Percentiles rank a stretch among this genome's conserved stretches.
Evolutionary conservation across 805 yeast species (phyloP).

Genomic region (Lipomyces sp.): DNA sequence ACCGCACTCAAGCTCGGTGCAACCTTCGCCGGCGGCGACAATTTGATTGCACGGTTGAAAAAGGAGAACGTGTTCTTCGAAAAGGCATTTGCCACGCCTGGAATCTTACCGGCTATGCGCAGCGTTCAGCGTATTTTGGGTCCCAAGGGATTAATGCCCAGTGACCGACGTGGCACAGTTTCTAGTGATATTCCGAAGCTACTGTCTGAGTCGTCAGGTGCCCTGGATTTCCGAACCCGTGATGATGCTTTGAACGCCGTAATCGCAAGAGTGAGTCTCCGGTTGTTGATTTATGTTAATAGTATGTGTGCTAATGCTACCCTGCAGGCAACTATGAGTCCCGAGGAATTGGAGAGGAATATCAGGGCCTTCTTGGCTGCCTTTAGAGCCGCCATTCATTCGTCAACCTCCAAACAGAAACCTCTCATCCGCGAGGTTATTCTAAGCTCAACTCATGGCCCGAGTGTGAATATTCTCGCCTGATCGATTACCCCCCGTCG

Average conservation of each 20-base stretch:
- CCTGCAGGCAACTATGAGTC: constrained; percentile 9
- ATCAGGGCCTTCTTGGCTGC: constrained; percentile 20
- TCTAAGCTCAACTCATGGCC: constrained; percentile 22
- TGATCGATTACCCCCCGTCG: too few species aligned
- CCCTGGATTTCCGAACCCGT: constrained; percentile 9
- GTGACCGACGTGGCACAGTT: constrained; percentile 81
- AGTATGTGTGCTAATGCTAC: neutral
- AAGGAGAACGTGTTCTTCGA: constrained; percentile 60
- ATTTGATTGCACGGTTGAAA: constrained; percentile 60
- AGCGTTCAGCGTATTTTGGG: constrained; percentile 79
- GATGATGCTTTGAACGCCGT: neutral
- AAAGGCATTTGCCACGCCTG: constrained; percentile 82
- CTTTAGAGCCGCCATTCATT: constrained; percentile 9
- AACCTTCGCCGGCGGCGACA: constrained; percentile 65
- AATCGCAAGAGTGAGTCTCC: constrained; percentile 17
- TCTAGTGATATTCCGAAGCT: constrained; percentile 13
- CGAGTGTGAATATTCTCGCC: constrained; percentile 18
- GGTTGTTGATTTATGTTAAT: neutral
- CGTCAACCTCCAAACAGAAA: constrained; percentile 1
- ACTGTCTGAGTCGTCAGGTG: constrained; percentile 4
- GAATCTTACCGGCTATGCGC: constrained; percentile 58
- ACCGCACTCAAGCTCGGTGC: constrained; percentile 61
- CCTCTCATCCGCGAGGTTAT: constrained; percentile 21
- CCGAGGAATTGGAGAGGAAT: constrained; percentile 10
- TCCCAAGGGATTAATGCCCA: constrained; percentile 86